Percentiles rank a stretch among this genome's conserved stretches.
Evolutionary conservation across 2,329 filamentous ascomycete species (phyloP).

Genomic region (Epichloe sp.): DNA sequence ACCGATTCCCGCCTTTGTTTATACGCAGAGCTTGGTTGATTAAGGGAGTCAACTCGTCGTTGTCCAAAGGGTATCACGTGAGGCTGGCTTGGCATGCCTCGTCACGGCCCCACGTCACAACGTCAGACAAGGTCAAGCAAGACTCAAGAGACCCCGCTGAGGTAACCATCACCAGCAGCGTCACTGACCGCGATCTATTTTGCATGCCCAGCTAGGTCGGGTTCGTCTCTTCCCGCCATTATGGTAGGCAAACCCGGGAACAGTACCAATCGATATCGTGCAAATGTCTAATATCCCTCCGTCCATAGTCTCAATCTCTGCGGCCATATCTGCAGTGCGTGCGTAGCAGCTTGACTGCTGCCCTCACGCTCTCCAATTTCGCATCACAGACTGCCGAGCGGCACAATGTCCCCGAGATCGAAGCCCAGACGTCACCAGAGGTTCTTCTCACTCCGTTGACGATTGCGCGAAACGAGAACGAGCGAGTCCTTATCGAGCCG

Average conservation of each 20-base stretch:
- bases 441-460: slow-evolving; percentile 83
- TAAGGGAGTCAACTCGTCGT: background rate
- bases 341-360: slow-evolving; percentile 83
- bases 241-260: background rate
- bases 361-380: slow-evolving; percentile 83
- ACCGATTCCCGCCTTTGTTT: background rate
- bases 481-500: slow-evolving; percentile 90
- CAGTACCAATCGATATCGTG: background rate
- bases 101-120: slow-evolving; percentile 18
- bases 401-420: slow-evolving; percentile 96
- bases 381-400: slow-evolving; percentile 92
- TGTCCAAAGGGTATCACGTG: slow-evolving; percentile 1
- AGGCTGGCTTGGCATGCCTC: background rate
- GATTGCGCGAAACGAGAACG: slow-evolving; percentile 90
- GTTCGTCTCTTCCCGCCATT: background rate
- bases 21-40: background rate
- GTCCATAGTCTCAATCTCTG: slow-evolving; percentile 77
- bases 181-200: slow-evolving; percentile 4
- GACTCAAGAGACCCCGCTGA: slow-evolving; percentile 10
- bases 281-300: background rate
- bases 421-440: slow-evolving; percentile 85
- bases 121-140: slow-evolving; percentile 14
- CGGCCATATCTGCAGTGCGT: slow-evolving; percentile 95
- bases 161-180: slow-evolving; percentile 6
- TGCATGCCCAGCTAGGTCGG: background rate